Base-by-base conservation (phyloP, 768 basidiomycete species). In the Cystofilobasidium macerans region DNA sequence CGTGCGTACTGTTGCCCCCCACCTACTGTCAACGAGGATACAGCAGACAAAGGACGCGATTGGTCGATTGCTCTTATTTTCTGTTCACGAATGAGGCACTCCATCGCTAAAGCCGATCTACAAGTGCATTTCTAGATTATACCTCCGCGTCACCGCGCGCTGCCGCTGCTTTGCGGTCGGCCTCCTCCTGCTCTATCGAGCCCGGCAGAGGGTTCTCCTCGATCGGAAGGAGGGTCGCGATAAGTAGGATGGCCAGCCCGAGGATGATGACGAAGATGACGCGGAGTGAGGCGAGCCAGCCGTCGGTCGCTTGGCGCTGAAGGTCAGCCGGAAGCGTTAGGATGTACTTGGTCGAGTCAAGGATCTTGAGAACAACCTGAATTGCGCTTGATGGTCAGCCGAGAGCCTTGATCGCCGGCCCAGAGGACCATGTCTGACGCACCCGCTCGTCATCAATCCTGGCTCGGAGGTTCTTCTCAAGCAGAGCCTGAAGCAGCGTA, bases 361-460 rank as follows among this genome's bases (percentile, higher is more conserved):
- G 72, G 62, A 76, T 74, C 13, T 62, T 61, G 57, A 63, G 54
- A 35, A 76, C 74, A 51, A 73, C 69, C 75, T 75, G 62, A n/a
- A n/a, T n/a, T n/a, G n/a, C n/a, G n/a, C n/a, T n/a, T n/a, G n/a
- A n/a, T n/a, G n/a, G n/a, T n/a, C n/a, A n/a, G n/a, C n/a, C n/a
- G n/a, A n/a, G n/a, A n/a, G n/a, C n/a, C n/a, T n/a, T 54, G 18
- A 45, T 18, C 24, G 30, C 36, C 47, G 28, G 69, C 67, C 30
- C 30, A 28, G 42, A 61, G 56, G 26, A 3, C 32, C 26, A 30
- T 45, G 26, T 22, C 13, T 33, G 40, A 45, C 84, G 78, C 70
- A 87, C 88, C 78, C 88, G 78, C 71, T 79, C 78, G 62, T 93
- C 93, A 8, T 80, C 82, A 70, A 99, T 93, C 60, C 85, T 82